Conservation (phyloP, 2,329 filamentous ascomycete species). For the Fusarium sp. region DNA sequence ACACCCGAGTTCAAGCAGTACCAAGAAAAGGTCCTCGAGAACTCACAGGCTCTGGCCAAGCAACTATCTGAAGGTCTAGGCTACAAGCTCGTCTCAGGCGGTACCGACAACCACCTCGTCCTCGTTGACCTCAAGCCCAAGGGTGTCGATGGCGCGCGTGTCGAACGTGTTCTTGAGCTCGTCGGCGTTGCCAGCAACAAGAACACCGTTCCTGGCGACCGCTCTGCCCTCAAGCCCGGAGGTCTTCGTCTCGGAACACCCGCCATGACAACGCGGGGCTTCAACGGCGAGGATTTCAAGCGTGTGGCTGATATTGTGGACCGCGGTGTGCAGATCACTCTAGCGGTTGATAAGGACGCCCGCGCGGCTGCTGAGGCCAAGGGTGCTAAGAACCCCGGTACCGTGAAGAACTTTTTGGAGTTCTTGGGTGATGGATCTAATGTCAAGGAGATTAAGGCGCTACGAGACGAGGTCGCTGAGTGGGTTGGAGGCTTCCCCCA, state of each 20-base stretch:
- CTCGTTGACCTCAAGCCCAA: conserved; percentile 89
- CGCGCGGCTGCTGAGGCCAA: conserved; percentile 71
- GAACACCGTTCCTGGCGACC: conserved; percentile 95
- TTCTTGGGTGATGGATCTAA: conserved; percentile 72
- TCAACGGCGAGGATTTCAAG: conserved; percentile 83
- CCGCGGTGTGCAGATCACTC: conserved; percentile 78
- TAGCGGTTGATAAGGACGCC: conserved; percentile 75
- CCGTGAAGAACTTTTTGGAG: conserved; percentile 71
- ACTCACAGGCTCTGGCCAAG: conserved; percentile 84
- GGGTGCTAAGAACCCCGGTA: conserved; percentile 69
- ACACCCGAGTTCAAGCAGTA: conserved; percentile 88
- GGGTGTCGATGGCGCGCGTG: conserved; percentile 83
- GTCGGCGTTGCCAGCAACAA: conserved; percentile 96
- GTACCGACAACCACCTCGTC: conserved; percentile 95
- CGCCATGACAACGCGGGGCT: conserved; percentile 94
- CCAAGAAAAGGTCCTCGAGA: conserved; percentile 85
- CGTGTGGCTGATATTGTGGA: conserved; percentile 84
- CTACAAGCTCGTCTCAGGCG: conserved; percentile 88
- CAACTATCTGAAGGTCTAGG: conserved; percentile 71
- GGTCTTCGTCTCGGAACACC: conserved; percentile 91
- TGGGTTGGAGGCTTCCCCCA: conserved; percentile 66
- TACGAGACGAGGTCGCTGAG: conserved; percentile 74
- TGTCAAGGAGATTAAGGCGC: conserved; percentile 72
- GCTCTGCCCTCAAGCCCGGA: conserved; percentile 88
- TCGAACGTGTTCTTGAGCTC: conserved; percentile 87